phyloP scores from a whole-genome alignment of 192 early-diverging fungal species.

The Backusella psychrophila region DNA sequence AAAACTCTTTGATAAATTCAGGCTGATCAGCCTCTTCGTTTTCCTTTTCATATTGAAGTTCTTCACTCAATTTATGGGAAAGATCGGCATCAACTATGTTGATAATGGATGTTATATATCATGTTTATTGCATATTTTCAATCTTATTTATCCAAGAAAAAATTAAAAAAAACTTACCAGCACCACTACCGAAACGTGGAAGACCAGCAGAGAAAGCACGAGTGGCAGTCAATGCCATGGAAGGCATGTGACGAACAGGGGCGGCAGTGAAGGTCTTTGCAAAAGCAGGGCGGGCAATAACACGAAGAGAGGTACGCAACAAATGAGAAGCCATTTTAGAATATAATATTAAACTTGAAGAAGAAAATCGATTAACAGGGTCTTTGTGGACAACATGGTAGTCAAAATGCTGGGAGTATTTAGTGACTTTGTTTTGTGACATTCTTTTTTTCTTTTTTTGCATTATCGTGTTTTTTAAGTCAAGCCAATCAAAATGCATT shows the following conservation, averaged over 20 bases:
- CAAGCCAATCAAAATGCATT: too few relatives aligned
- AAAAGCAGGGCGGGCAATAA: conserved; percentile 14
- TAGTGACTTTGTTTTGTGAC: background rate
- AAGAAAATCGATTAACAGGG: background rate
- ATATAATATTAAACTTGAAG: background rate
- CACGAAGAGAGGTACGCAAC: conserved; percentile 21
- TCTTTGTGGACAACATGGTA: background rate
- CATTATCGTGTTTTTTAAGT: too few relatives aligned
- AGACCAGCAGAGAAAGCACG: conserved; percentile 20
- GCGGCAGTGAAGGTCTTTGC: background rate
- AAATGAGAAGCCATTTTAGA: conserved; percentile 19
- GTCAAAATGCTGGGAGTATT: background rate
- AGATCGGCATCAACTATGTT: conserved; percentile 65
- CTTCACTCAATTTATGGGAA: conserved; percentile 66
- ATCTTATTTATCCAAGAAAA: too few relatives aligned
- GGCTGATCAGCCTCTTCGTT: conserved; percentile 55
- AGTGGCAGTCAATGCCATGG: conserved; percentile 5
- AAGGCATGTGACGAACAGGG: background rate
- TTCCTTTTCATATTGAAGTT: conserved; percentile 74
- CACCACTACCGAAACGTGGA: conserved; percentile 8
- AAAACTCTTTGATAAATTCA: conserved; percentile 74
- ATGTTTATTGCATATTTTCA: background rate
- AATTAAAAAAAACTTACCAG: background rate
- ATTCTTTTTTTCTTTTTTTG: background rate
- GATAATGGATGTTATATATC: background rate